Conservation (phyloP, 2,329 filamentous ascomycete genomes). For the Aspergillus tamarii region DNA sequence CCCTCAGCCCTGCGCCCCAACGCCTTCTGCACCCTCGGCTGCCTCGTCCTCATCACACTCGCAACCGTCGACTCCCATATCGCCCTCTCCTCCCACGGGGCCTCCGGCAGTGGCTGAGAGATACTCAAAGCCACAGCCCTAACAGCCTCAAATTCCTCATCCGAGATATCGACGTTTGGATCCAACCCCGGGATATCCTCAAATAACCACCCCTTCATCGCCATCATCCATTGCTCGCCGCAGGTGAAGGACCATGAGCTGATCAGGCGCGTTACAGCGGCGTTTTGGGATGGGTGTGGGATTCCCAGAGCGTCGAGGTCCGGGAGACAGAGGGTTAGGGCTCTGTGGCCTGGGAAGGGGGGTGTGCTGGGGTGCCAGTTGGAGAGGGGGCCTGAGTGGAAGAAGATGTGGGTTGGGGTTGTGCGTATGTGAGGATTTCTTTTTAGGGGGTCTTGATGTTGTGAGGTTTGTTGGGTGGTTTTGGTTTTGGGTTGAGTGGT, state of each 20-base stretch:
- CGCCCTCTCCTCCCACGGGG: background rate
- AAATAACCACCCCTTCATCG: conserved; percentile 18
- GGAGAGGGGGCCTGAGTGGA: conserved; percentile 16
- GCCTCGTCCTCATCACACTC: background rate
- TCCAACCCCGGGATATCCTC: background rate
- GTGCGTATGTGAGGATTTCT: conserved; percentile 1
- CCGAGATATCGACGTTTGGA: background rate
- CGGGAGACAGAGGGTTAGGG: conserved; percentile 12
- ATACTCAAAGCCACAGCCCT: background rate
- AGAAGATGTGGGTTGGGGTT: conserved; percentile 18
- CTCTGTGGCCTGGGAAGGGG: conserved; percentile 9
- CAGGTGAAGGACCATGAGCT: conserved; percentile 10
- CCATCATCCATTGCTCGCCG: conserved; percentile 23
- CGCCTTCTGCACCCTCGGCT: conserved; percentile 5
- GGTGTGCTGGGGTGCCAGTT: conserved; percentile 15
- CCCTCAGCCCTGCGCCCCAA: conserved; percentile 11
- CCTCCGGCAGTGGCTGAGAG: background rate
- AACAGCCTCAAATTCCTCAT: background rate
- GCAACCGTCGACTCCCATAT: conserved; percentile 6
- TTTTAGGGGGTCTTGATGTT: background rate
- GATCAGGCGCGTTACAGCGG: conserved; percentile 11
- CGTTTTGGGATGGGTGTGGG: conserved; percentile 2
- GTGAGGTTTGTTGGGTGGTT: no score
- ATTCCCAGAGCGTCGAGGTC: conserved; percentile 5
- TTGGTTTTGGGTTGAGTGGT: background rate